Conservation (phyloP, 2,329 filamentous ascomycete genomes). For the Didymella glomerata region DNA sequence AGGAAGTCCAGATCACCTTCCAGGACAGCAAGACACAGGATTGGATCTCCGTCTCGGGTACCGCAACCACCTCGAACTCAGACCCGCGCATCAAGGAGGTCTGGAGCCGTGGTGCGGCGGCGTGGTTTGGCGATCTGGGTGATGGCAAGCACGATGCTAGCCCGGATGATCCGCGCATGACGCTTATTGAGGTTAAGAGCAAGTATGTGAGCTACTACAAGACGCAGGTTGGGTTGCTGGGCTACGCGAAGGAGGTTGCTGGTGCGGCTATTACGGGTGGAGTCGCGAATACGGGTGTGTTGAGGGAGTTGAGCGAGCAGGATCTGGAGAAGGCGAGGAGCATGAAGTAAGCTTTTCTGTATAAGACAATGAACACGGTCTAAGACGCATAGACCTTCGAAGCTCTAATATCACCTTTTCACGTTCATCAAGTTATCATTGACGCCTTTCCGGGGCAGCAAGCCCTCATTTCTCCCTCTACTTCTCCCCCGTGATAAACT, state of each 20-base stretch:
- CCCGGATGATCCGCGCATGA: conserved; percentile 59
- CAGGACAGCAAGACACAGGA: conserved; percentile 58
- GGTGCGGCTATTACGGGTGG: conserved; percentile 50
- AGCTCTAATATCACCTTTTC: not conserved
- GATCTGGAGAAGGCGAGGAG: conserved; percentile 55
- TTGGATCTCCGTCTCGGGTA: conserved; percentile 59
- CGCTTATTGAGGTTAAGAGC: conserved; percentile 51
- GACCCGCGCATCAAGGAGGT: conserved; percentile 61
- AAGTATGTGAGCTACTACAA: conserved; percentile 53
- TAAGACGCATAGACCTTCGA: conserved; percentile 6
- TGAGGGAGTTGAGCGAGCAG: conserved; percentile 59
- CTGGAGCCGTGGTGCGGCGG: conserved; percentile 50
- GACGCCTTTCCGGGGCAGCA: not conserved
- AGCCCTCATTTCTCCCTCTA: not conserved
- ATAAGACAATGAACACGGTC: conserved; percentile 1
- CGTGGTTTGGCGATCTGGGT: conserved; percentile 62
- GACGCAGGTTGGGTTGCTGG: conserved; percentile 46
- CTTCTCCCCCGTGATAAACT: conserved; percentile 32
- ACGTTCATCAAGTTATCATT: not conserved
- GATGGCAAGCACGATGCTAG: conserved; percentile 59
- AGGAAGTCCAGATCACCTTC: conserved; percentile 56
- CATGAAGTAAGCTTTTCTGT: conserved; percentile 25
- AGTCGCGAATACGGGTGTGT: conserved; percentile 52
- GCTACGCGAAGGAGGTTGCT: conserved; percentile 53
- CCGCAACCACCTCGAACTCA: conserved; percentile 52